Percentiles rank a stretch among this genome's conserved stretches.
Evolutionary conservation across 208 protist genomes (phyloP).

Genomic region (Crithidia sp.): DNA sequence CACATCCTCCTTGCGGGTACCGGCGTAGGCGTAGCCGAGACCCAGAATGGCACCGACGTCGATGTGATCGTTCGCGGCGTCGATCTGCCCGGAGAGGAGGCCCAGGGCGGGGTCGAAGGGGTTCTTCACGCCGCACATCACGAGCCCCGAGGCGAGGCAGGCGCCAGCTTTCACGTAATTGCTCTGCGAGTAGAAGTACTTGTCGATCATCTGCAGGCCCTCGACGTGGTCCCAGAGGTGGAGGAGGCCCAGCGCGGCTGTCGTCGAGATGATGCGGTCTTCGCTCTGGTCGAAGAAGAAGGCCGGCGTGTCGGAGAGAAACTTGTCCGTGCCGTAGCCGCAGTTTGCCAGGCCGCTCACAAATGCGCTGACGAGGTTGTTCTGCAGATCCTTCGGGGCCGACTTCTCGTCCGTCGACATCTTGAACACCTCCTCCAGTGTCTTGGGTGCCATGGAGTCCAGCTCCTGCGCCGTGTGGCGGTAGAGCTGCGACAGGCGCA

Average conservation of each 20-base stretch:
- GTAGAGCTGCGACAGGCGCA: constrained; percentile 95
- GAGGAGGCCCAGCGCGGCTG: constrained; percentile 96
- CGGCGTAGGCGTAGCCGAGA: constrained; percentile 98
- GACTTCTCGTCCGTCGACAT: constrained; percentile 47
- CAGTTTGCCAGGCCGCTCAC: constrained; percentile 96
- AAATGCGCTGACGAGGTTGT: constrained; percentile 98
- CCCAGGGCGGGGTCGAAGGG: constrained; percentile 96
- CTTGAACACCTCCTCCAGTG: constrained; percentile 98
- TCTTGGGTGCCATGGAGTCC: constrained; percentile 97
- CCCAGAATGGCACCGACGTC: constrained; percentile 93
- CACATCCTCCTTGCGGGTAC: constrained; percentile 93
- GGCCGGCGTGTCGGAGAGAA: constrained; percentile 91
- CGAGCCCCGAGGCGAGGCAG: constrained; percentile 92
- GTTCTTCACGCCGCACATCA: constrained; percentile 89
- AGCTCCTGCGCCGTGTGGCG: constrained; percentile 93
- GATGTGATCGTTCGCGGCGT: constrained; percentile 70
- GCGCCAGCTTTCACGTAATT: constrained; percentile 97
- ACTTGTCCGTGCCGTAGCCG: constrained; percentile 97
- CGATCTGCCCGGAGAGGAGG: constrained; percentile 89
- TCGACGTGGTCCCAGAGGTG: constrained; percentile 98
- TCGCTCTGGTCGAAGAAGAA: constrained; percentile 98
- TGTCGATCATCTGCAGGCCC: constrained; percentile 96
- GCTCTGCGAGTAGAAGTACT: constrained; percentile 95
- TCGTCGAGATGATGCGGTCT: constrained; percentile 95
- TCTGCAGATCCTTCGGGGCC: constrained; percentile 67